Conservation (phyloP, 2,329 filamentous ascomycete species). For the Gliomastix tumulicola region DNA sequence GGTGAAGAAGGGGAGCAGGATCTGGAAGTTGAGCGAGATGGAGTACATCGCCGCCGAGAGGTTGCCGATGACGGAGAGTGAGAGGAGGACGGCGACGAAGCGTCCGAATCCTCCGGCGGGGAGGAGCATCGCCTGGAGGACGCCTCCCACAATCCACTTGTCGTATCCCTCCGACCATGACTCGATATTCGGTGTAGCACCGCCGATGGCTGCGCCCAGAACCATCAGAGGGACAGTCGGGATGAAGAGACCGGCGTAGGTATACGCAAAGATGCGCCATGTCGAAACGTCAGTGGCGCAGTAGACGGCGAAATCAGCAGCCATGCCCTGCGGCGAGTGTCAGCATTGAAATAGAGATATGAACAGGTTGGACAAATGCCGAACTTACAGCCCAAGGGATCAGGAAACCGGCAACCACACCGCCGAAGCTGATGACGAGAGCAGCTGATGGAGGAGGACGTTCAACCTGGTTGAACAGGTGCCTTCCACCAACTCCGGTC, state of each 20-base stretch:
- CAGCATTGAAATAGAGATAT: slow-evolving; percentile 44
- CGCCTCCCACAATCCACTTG: slow-evolving; percentile 46
- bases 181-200: slow-evolving; percentile 45
- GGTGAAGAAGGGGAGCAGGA: slow-evolving; percentile 48
- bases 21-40: slow-evolving; percentile 59
- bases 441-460: slow-evolving; percentile 33
- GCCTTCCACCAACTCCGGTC: slow-evolving; percentile 44
- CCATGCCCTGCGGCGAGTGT: slow-evolving; percentile 9
- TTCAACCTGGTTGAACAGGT: slow-evolving; percentile 38
- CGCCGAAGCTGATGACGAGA: slow-evolving; percentile 47
- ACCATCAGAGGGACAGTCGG: slow-evolving; percentile 54
- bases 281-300: slow-evolving; percentile 11
- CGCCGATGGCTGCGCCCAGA: slow-evolving; percentile 56
- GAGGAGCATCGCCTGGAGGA: slow-evolving; percentile 51
- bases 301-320: neutral
- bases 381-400: slow-evolving; percentile 54
- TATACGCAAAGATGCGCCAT: slow-evolving; percentile 43
- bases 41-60: slow-evolving; percentile 53
- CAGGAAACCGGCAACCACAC: slow-evolving; percentile 56
- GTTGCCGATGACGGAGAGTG: slow-evolving; percentile 52
- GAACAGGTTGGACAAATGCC: slow-evolving; percentile 55
- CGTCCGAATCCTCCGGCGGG: slow-evolving; percentile 54
- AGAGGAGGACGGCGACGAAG: slow-evolving; percentile 52
- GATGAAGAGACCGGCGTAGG: slow-evolving; percentile 45
- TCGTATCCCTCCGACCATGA: slow-evolving; percentile 48